Evolutionary conservation across 2,329 filamentous ascomycete genomes (phyloP).

Genomic region (Orbilia blumenaviensis): DNA sequence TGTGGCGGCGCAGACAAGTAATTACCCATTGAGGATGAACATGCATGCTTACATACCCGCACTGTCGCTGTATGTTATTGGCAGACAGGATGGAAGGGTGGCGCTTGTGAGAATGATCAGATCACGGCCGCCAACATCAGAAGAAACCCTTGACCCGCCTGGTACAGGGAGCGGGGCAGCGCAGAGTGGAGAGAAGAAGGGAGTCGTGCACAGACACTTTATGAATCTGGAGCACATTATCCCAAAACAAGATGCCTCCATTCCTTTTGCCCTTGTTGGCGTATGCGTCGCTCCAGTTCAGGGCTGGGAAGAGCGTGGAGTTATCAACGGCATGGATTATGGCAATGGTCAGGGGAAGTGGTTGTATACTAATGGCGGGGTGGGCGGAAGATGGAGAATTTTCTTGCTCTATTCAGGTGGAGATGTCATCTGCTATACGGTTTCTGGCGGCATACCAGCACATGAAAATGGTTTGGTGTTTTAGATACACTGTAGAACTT

Average conservation of each 20-base stretch:
- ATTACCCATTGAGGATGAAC: constrained; percentile 63
- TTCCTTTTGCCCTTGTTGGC: constrained; percentile 30
- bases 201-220: neutral
- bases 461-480: constrained; percentile 56
- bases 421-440: constrained; percentile 72
- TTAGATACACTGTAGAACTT: constrained; percentile 10
- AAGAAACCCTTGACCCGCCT: constrained; percentile 62
- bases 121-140: constrained; percentile 54
- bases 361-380: constrained; percentile 46
- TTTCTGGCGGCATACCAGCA: constrained; percentile 66
- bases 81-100: constrained; percentile 72
- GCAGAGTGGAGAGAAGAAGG: constrained; percentile 65
- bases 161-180: constrained; percentile 67
- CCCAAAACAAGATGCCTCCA: constrained; percentile 4
- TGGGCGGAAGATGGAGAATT: constrained; percentile 70
- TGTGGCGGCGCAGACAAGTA: constrained; percentile 24
- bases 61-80: constrained; percentile 73
- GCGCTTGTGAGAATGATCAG: constrained; percentile 70
- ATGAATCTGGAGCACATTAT: constrained; percentile 43
- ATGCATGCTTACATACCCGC: constrained; percentile 73
- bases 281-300: constrained; percentile 32
- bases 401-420: constrained; percentile 78
- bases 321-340: constrained; percentile 52
- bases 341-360: constrained; percentile 52
- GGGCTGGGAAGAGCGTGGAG: constrained; percentile 34